Base-by-base conservation (phyloP, 2,329 filamentous ascomycete species). In the Sporothrix protearum region DNA sequence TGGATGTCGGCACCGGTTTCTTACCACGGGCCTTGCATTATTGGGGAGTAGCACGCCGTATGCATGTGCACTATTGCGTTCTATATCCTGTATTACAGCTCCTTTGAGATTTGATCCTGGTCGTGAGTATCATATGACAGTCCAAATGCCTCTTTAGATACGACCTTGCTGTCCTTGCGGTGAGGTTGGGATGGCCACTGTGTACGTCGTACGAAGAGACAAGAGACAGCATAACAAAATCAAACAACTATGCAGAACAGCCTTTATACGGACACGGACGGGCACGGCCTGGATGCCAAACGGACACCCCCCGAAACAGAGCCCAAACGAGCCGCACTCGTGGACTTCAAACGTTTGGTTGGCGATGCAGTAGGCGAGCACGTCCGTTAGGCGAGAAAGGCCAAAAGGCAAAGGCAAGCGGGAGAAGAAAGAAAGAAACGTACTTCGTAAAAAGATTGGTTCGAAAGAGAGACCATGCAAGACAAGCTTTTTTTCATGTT, bases 401-500 rank as follows among this genome's bases (percentile, higher is more conserved):
- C 16, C 22, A 61, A 39, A 14, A 22, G 33, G 19, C 30, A n/a
- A n/a, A 59, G 19, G 4, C 16, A n/a, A 30, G 19, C 19, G 47
- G 16, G 8, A n/a, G 47, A n/a, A 51, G 22, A 22, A 19, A 51
- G 39, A 42, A 42, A 42, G n/a, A n/a, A n/a, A n/a, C n/a, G n/a
- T n/a, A n/a, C n/a, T 42, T 10, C 9, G 39, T 10, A 45, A 14
- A 53, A 61, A 61, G 57, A 61, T 61, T 61, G 57, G 57, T 61
- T 61, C 57, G 8, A n/a, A 59, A 61, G 19, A 39, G n/a, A 5
- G 57, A 19, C 8, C 33, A 61, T 61, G 57, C 57, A 61, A 61
- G 57, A 42, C 57, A 61, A 42, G 9, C 57, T 39, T 61, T 61
- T 59, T 59, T 59, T 36, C 30, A 39, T 61, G 6, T 59, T 59